Conservation (phyloP, 805 yeast genomes). For the Brettanomyces anomalus region DNA sequence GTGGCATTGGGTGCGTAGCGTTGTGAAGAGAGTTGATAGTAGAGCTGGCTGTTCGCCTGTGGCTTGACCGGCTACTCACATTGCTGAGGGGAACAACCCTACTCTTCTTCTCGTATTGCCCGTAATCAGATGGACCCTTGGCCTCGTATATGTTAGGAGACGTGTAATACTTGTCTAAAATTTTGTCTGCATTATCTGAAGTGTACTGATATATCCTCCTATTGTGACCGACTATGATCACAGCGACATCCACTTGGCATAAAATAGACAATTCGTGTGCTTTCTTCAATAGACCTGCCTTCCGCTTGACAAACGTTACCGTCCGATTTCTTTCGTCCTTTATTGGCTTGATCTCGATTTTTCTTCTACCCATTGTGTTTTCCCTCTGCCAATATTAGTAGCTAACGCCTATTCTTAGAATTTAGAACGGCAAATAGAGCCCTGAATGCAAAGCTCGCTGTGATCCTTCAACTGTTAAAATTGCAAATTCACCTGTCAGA, state of each 20-base stretch:
- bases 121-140: conserved; percentile 60
- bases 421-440: neutral
- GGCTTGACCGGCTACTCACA: neutral
- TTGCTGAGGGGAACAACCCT: conserved; percentile 5
- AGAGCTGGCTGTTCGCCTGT: conserved; percentile 4
- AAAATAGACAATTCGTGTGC: conserved; percentile 81
- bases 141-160: conserved; percentile 37
- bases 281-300: conserved; percentile 86
- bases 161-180: conserved; percentile 32
- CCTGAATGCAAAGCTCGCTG: too few species aligned
- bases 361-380: conserved; percentile 85
- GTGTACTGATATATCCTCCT: conserved; percentile 80
- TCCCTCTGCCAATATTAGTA: neutral
- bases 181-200: conserved; percentile 51
- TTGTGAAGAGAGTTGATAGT: conserved; percentile 1
- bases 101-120: conserved; percentile 34
- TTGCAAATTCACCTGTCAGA: neutral
- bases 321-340: conserved; percentile 80
- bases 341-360: conserved; percentile 87
- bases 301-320: conserved; percentile 86
- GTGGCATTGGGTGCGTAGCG: neutral
- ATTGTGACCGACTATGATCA: conserved; percentile 75
- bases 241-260: conserved; percentile 90
- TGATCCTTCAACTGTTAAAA: too few species aligned
- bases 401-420: neutral